phyloP scores from a whole-genome alignment of 768 basidiomycete genomes.

The Pleurotus citrinopileatus region DNA sequence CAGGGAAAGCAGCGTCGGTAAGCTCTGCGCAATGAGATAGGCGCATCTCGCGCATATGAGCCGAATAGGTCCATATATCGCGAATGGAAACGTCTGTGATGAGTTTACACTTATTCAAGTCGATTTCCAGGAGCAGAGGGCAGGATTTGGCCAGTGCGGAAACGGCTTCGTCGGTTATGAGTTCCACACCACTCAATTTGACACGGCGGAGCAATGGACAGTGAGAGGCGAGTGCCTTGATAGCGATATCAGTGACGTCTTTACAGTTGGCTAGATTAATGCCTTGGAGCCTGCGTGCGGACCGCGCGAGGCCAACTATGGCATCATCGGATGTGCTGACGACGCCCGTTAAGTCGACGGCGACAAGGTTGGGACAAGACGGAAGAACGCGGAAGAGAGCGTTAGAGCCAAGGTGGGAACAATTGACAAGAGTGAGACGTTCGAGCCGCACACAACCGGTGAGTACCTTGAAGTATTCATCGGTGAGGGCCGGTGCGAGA shows the following conservation, averaged over 20 bases:
- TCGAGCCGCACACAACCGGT: slow-evolving; percentile 78
- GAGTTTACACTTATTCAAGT: slow-evolving; percentile 79
- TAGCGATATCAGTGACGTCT: slow-evolving; percentile 71
- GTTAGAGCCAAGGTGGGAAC: slow-evolving; percentile 61
- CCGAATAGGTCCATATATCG: slow-evolving; percentile 78
- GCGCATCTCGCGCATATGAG: slow-evolving; percentile 88
- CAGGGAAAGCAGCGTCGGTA: slow-evolving; percentile 85
- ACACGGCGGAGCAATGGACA: slow-evolving; percentile 84
- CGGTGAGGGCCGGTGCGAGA: slow-evolving; percentile 65
- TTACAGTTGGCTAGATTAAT: slow-evolving; percentile 88
- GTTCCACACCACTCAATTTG: slow-evolving; percentile 78
- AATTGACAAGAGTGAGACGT: slow-evolving; percentile 84
- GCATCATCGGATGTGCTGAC: slow-evolving; percentile 66
- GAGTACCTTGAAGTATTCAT: slow-evolving; percentile 71
- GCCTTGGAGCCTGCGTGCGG: slow-evolving; percentile 80
- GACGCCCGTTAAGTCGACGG: slow-evolving; percentile 82
- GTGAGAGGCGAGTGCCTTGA: slow-evolving; percentile 70
- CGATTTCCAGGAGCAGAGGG: slow-evolving; percentile 89
- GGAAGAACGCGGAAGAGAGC: slow-evolving; percentile 65
- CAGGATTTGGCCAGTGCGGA: slow-evolving; percentile 74
- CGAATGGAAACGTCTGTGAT: slow-evolving; percentile 79
- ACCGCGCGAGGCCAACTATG: slow-evolving; percentile 64
- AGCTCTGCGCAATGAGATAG: slow-evolving; percentile 76
- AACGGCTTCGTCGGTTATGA: slow-evolving; percentile 75
- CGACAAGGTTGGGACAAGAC: slow-evolving; percentile 72